Conservation (phyloP, 768 basidiomycete genomes). For the Pisolithus tinctorius region DNA sequence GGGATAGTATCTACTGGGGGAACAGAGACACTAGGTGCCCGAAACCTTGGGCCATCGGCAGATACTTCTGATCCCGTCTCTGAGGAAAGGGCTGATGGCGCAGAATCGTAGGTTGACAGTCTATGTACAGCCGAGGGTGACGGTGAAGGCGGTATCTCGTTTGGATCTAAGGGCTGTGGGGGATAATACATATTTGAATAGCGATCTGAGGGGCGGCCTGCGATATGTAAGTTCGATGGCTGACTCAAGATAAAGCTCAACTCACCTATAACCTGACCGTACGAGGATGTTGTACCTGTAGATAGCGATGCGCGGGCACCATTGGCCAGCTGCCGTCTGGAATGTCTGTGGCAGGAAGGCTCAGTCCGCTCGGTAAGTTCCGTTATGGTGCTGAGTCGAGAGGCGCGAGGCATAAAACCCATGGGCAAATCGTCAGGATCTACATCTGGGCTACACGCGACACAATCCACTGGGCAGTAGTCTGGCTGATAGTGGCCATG, state of each 20-base stretch:
- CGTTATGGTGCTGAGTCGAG: conserved; percentile 56
- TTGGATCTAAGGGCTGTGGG: conserved; percentile 38
- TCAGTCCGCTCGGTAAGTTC: conserved; percentile 65
- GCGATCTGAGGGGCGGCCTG: conserved; percentile 13
- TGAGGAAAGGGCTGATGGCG: conserved; percentile 47
- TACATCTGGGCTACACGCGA: conserved; percentile 17
- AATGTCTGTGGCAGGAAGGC: conserved; percentile 42
- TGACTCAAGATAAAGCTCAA: not conserved
- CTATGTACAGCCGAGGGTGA: conserved; percentile 59
- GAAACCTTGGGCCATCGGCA: conserved; percentile 27
- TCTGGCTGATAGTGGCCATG: conserved; percentile 36
- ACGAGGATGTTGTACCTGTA: conserved; percentile 43
- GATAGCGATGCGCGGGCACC: conserved; percentile 33
- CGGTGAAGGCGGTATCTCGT: conserved; percentile 57
- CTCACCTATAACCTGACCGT: conserved; percentile 58
- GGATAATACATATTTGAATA: conserved; percentile 4
- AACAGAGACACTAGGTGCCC: conserved; percentile 36
- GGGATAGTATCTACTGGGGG: conserved; percentile 45
- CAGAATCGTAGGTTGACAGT: conserved; percentile 51
- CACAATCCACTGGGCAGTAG: conserved; percentile 17
- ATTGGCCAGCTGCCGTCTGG: conserved; percentile 34
- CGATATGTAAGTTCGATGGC: conserved; percentile 3
- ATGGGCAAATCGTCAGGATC: conserved; percentile 26
- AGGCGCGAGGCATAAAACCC: conserved; percentile 26
- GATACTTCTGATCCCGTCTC: conserved; percentile 28